These are phyloP conservation scores for Raddia distichophylla DNA, from an alignment of 176 grass and related monocot species.

Conservation along the genomic window DNA sequence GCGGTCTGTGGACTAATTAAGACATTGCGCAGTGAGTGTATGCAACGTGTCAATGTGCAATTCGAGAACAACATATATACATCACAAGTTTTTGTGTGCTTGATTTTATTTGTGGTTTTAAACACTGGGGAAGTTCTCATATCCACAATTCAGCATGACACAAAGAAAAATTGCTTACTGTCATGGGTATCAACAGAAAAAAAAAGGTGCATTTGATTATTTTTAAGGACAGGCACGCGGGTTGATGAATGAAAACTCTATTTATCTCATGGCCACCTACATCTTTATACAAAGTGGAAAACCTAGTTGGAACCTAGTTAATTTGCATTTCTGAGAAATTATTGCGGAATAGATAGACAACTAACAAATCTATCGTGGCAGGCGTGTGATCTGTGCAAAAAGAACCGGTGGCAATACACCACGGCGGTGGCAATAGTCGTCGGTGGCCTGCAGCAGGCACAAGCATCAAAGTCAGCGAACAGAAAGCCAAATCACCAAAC, in stretches of 20 bases:
- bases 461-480: conserved; percentile 5
- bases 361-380: conserved; percentile 75
- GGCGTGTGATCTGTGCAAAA: conserved; percentile 65
- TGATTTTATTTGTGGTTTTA: not conserved
- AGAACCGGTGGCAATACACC: conserved; percentile 75
- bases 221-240: not conserved
- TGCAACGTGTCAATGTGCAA: not conserved
- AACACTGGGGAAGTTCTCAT: not conserved
- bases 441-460: conserved; percentile 54
- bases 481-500: not conserved
- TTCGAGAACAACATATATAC: not conserved
- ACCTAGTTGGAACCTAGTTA: not conserved
- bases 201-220: not conserved
- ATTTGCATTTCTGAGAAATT: conserved; percentile 7
- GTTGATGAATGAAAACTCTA: not conserved
- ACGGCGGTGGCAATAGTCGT: conserved; percentile 55
- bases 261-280: not conserved
- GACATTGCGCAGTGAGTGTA: not conserved
- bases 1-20: not conserved
- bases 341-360: conserved; percentile 6
- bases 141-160: not conserved
- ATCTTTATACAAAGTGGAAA: not conserved
- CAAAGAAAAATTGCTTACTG: not conserved
- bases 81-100: not conserved
- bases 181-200: not conserved